A percentile compares a stretch with the other conserved stretches of the same genome.
Evolutionary conservation across 805 yeast species (phyloP).

Genomic region (Barnettozyma sp.): DNA sequence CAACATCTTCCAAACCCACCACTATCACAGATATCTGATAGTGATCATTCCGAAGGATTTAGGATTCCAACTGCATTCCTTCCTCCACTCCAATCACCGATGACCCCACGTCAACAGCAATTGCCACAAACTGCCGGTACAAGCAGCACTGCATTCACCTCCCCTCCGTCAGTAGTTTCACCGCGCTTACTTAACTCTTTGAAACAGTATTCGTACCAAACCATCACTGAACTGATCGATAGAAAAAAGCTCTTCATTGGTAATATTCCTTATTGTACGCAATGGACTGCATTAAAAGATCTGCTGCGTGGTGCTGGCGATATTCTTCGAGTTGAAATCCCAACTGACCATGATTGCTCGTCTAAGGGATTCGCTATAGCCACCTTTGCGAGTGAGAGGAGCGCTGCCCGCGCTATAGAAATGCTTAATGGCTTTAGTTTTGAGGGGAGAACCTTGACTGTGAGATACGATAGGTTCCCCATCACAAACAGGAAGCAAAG

Average conservation of each 20-base stretch:
- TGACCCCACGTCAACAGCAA: constrained; percentile 1
- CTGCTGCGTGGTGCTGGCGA: constrained; percentile 25
- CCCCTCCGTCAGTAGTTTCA: constrained; percentile 8
- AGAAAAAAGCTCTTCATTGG: constrained; percentile 45
- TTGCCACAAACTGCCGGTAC: constrained; percentile 3
- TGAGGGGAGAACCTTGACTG: constrained; percentile 54
- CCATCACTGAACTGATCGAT: constrained; percentile 25
- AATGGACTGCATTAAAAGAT: constrained; percentile 35
- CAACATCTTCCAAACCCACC: not conserved
- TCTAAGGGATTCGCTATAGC: constrained; percentile 62
- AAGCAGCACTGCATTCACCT: constrained; percentile 13
- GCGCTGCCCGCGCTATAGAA: constrained; percentile 43
- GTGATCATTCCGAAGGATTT: not conserved
- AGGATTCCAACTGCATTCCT: constrained; percentile 1
- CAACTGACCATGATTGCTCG: constrained; percentile 32
- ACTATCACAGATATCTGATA: not conserved
- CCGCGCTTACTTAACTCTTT: constrained; percentile 14
- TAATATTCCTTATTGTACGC: constrained; percentile 44
- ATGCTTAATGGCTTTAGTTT: constrained; percentile 46
- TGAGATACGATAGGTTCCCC: constrained; percentile 52
- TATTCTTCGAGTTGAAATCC: constrained; percentile 31
- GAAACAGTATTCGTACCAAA: constrained; percentile 22
- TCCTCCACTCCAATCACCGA: no score
- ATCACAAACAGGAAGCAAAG: constrained; percentile 10
- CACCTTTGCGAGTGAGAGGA: constrained; percentile 38